Evolutionary conservation across 306 rosid species (phyloP), one percentile per base, ranked within the genome.

Genomic region (Cyclanthera cordifolia): DNA sequence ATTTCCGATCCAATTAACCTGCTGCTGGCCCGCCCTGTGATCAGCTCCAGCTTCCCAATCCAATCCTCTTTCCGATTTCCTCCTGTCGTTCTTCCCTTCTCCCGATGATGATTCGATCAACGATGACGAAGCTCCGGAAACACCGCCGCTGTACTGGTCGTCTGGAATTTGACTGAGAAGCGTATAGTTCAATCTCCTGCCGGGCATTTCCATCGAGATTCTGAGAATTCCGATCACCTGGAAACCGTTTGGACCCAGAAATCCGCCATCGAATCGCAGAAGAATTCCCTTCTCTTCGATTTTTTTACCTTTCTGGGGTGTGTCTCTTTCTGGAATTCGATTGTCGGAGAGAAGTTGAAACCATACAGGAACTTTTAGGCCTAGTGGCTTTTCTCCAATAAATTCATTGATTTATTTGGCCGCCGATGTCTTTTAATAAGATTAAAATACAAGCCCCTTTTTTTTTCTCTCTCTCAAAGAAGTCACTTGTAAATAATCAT

Each of bases 151-250:
- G 34, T 69, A 79, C 32, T 88, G 89, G 41, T 90, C 99, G 68
- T 88, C 95, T 16, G 95, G 94, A 59, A 77, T 66, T 78, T 90
- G 97, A 72, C 82, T 86, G 11, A 94, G 83, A 5, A 90, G 82
- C 2, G 96, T 75, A 80, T 94, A 94, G 82, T 94, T 90, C 76
- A 95, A 85, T 78, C 97, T 90, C 79, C 91, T 81, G 2, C 80
- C 83, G 68, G 91, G 90, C 88, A 90, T 94, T 86, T 90, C 97
- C 97, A 88, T 87, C 67, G 72, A 77, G 75, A 60, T 64, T 17
- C 24, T 4, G 21, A 53, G 16, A n/a, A 19, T 56, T 58, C 75
- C 79, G 70, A 17, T 21, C 41, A 67, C 75, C 76, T 80, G 79
- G 79, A 83, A 85, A 34, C 73, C 74, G 72, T 46, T 67, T 46